A percentile compares a stretch with the other conserved stretches of the same genome.
These are phyloP conservation scores for Candida palmyrensis DNA, from an alignment of 805 yeast genomes.

Conservation along the genomic window DNA sequence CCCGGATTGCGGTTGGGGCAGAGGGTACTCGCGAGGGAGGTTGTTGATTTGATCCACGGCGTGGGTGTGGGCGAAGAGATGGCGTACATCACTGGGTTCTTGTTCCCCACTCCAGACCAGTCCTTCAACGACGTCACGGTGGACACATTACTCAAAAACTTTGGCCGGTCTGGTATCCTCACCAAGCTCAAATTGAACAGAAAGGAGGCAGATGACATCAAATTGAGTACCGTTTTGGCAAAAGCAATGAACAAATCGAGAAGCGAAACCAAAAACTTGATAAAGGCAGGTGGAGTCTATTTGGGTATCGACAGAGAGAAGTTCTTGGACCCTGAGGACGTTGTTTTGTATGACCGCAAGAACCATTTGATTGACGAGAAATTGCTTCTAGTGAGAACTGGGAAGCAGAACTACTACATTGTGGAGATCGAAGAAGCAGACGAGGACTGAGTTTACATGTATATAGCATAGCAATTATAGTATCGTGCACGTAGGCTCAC, in stretches of 20 bases:
- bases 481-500: too few relatives aligned
- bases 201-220: conserved; percentile 24
- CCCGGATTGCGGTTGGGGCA: conserved; percentile 75
- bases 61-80: conserved; percentile 67
- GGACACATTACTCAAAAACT: conserved; percentile 49
- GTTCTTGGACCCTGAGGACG: conserved; percentile 43
- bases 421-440: conserved; percentile 29
- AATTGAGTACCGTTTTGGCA: conserved; percentile 51
- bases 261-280: conserved; percentile 55
- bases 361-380: conserved; percentile 51
- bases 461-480: neutral
- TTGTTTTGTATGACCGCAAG: conserved; percentile 41
- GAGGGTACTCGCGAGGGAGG: conserved; percentile 71
- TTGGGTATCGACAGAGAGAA: conserved; percentile 57
- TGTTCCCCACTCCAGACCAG: conserved; percentile 56
- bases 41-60: conserved; percentile 86
- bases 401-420: conserved; percentile 64
- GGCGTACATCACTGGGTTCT: conserved; percentile 56
- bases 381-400: conserved; percentile 64
- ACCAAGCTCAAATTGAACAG: conserved; percentile 27
- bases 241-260: conserved; percentile 44
- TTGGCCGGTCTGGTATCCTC: conserved; percentile 55
- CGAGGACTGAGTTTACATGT: neutral
- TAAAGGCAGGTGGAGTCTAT: conserved; percentile 70
- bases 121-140: conserved; percentile 44